Conservation (phyloP, 2,329 filamentous ascomycete species). For the Coniosporium tulheliwenetii region DNA sequence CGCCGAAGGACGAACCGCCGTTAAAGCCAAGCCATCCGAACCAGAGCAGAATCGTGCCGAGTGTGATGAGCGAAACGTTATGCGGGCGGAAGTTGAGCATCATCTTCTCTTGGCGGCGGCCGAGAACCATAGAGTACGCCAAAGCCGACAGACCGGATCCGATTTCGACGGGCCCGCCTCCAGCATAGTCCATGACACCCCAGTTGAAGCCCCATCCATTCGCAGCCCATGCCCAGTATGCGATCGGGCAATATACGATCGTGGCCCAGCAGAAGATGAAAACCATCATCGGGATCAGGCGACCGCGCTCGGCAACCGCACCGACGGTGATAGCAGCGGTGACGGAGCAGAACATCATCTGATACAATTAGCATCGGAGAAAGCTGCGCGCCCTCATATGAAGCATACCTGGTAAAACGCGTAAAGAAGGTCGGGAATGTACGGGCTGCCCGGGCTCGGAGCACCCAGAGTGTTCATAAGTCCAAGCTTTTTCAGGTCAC, state of each 20-base stretch:
- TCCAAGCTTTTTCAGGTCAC: slow-evolving; percentile 77
- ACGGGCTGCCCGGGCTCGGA: slow-evolving; percentile 76
- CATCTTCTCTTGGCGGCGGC: slow-evolving; percentile 95
- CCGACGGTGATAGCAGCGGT: slow-evolving; percentile 86
- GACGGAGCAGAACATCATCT: slow-evolving; percentile 96
- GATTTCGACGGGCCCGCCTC: slow-evolving; percentile 94
- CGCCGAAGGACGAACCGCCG: slow-evolving; percentile 84
- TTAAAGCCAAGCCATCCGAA: slow-evolving; percentile 99
- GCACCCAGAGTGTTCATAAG: slow-evolving; percentile 67
- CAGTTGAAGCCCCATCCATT: slow-evolving; percentile 88
- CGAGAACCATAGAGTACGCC: slow-evolving; percentile 90
- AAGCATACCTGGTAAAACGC: slow-evolving; percentile 71
- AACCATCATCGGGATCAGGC: slow-evolving; percentile 83
- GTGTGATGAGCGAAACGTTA: slow-evolving; percentile 93
- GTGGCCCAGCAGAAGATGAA: slow-evolving; percentile 96
- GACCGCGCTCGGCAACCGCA: slow-evolving; percentile 84
- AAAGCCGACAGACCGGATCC: slow-evolving; percentile 83
- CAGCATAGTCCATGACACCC: slow-evolving; percentile 91
- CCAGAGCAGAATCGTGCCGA: slow-evolving; percentile 92
- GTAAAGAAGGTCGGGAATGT: slow-evolving; percentile 81
- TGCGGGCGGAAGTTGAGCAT: slow-evolving; percentile 99
- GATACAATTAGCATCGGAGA: slow-evolving; percentile 4
- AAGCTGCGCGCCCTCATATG: not conserved
- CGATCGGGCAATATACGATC: slow-evolving; percentile 89
- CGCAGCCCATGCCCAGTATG: slow-evolving; percentile 91